Conservation (phyloP, 2,329 filamentous ascomycete genomes). For the Aureobasidium sp. region DNA sequence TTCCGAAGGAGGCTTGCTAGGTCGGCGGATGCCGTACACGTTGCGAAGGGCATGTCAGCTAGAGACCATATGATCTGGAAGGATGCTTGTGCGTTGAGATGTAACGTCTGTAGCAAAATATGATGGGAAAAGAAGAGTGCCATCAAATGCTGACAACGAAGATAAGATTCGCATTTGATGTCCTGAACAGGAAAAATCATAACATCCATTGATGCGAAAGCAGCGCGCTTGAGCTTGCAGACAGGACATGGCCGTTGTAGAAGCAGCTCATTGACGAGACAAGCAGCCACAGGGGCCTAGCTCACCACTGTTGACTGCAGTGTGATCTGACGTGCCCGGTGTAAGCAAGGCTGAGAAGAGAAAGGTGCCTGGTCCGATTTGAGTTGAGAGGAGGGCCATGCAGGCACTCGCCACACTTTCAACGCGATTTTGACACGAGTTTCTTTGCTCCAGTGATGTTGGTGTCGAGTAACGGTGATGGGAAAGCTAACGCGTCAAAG, state of each 20-base stretch:
- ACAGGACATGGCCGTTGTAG: not conserved
- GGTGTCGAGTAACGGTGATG: not conserved
- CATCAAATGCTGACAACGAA: not conserved
- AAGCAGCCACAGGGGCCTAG: not conserved
- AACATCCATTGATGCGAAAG: not conserved
- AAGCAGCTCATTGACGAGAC: not conserved
- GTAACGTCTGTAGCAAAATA: no score
- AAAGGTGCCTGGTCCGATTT: not conserved
- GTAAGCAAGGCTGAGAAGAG: constrained; percentile 7
- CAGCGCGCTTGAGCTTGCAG: not conserved
- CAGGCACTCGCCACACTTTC: not conserved
- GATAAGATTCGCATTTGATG: not conserved
- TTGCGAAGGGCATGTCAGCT: no score
- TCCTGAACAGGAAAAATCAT: not conserved
- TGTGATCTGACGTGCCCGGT: constrained; percentile 7
- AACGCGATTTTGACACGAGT: not conserved
- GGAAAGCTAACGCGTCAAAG: constrained; percentile 1
- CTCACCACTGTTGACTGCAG: not conserved
- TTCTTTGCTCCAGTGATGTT: not conserved
- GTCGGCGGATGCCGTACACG: not conserved
- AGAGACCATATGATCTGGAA: not conserved
- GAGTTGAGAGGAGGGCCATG: not conserved
- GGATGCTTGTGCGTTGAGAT: not conserved
- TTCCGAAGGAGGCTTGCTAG: not conserved
- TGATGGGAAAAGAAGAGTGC: not conserved